Evolutionary conservation across 495 filamentous ascomycete species (phyloP).

Genomic region (Evernia prunastri): DNA sequence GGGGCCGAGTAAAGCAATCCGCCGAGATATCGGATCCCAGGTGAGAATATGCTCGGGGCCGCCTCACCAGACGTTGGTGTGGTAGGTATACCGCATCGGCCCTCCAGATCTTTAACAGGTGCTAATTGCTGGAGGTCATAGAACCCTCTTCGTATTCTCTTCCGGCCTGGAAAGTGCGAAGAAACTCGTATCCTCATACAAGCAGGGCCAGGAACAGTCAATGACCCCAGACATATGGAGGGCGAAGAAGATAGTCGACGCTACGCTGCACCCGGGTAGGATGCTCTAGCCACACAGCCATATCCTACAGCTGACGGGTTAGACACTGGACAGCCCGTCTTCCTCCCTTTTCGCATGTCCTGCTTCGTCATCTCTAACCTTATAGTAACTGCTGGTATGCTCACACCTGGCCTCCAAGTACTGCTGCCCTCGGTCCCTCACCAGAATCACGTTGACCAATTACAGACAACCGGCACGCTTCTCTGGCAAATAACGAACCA

Average conservation of each 20-base stretch:
- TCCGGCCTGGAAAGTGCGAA: conserved; percentile 80
- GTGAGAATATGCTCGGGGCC: conserved; percentile 48
- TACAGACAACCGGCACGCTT: conserved; percentile 75
- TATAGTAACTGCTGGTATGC: conserved; percentile 96
- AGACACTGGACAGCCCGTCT: conserved; percentile 89
- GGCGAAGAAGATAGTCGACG: conserved; percentile 95
- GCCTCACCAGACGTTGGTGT: conserved; percentile 24
- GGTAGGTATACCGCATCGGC: conserved; percentile 26
- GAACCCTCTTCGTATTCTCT: conserved; percentile 71
- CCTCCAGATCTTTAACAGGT: neutral
- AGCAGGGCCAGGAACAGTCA: conserved; percentile 60
- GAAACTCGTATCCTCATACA: conserved; percentile 67
- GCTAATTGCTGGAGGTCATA: conserved; percentile 31
- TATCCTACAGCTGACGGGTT: neutral
- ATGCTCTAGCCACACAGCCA: neutral
- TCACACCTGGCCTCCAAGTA: conserved; percentile 75
- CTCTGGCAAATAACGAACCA: conserved; percentile 96
- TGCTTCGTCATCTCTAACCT: conserved; percentile 91
- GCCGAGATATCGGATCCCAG: conserved; percentile 89
- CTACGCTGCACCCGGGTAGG: conserved; percentile 86
- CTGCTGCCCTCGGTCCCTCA: conserved; percentile 14
- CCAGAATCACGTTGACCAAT: conserved; percentile 18
- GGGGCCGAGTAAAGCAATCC: conserved; percentile 87
- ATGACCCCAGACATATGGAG: conserved; percentile 92
- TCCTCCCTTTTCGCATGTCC: conserved; percentile 96